Base-by-base conservation (phyloP, 2,329 filamentous ascomycete species). In the Trichoderma guizhouense region DNA sequence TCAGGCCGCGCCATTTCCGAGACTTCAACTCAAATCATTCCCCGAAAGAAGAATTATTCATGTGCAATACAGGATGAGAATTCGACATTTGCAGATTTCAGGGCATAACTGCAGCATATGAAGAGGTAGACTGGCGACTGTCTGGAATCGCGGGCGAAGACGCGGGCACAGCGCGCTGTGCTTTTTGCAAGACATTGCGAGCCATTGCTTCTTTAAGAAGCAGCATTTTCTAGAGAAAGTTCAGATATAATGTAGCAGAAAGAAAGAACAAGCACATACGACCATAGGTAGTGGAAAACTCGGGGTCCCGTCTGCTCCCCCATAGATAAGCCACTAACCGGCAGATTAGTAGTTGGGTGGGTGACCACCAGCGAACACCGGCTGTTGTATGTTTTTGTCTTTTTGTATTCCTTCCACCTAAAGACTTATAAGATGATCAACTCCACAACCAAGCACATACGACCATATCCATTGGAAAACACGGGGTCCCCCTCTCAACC, bases 1-100 rank as follows among this genome's bases (percentile, higher is more conserved):
- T 53, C 11, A 3, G 74, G 72, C 70, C 75, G 73, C 26, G 75
- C 69, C 81, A 82, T 81, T 43, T 64, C 64, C 63, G 64, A 66
- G 24, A 9, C 28, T 28, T 28, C 26, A 28, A 28, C 26, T 67
- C 34, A 72, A 9, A 53, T 28, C 28, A 62, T 53, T 15, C 30
- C 28, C 26, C 2, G n/a, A 6, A n/a, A 2, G 12, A 28, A 15
- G 39, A 43, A n/a, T n/a, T 3, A 21, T 24, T 12, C n/a, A 15
- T 4, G 14, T 15, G 21, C n/a, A 26, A 11, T 39, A 3, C 28
- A 32, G 18, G 0, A 34, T 28, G 11, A 9, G n/a, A 30, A n/a
- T 8, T 34, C 3, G n/a, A 2, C 18, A n/a, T 24, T n/a, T 47
- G 67, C 4, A 4, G n/a, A 51, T 15, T 12, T 14, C 55, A 60